These are phyloP conservation scores for Phytophthora pseudosyringae DNA, from an alignment of 352 stramenopile genomes.

Conservation along the genomic window DNA sequence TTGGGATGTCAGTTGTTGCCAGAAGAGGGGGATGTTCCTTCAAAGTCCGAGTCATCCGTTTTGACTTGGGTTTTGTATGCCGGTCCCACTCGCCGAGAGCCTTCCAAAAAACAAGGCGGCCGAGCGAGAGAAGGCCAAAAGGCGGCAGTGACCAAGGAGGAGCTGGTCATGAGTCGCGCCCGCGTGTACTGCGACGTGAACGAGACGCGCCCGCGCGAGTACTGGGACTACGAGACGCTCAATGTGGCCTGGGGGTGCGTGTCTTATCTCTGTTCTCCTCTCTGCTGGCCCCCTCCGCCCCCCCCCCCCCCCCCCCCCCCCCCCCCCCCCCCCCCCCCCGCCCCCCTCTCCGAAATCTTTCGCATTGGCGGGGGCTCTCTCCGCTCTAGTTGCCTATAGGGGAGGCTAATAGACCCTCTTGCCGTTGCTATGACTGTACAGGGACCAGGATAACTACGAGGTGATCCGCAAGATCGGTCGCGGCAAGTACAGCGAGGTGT, in stretches of 20 bases:
- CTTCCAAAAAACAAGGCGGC: conserved; percentile 37
- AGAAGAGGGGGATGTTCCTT: neutral
- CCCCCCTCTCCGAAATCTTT: conserved; percentile 36
- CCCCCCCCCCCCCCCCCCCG: neutral
- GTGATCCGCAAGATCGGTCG: conserved; percentile 99
- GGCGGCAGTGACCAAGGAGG: conserved; percentile 11
- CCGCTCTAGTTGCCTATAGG: neutral
- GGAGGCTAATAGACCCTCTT: conserved; percentile 20
- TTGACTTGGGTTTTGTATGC: conserved; percentile 23
- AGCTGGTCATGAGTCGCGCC: conserved; percentile 64
- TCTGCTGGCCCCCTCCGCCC: neutral
- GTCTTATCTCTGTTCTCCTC: neutral
- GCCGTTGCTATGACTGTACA: conserved; percentile 30
- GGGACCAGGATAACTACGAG: conserved; percentile 99
- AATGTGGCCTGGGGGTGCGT: conserved; percentile 95
- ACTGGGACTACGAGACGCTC: conserved; percentile 99
- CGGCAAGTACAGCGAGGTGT: conserved; percentile 99
- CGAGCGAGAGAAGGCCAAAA: conserved; percentile 25
- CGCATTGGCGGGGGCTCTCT: conserved; percentile 8
- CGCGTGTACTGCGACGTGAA: conserved; percentile 96
- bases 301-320: neutral
- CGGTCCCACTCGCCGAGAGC: conserved; percentile 24
- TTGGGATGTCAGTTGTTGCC: neutral
- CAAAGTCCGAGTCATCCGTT: conserved; percentile 8
- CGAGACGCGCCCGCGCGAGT: conserved; percentile 96